Conservation (phyloP, 306 rosid genomes). For the Crotalaria pallida region DNA sequence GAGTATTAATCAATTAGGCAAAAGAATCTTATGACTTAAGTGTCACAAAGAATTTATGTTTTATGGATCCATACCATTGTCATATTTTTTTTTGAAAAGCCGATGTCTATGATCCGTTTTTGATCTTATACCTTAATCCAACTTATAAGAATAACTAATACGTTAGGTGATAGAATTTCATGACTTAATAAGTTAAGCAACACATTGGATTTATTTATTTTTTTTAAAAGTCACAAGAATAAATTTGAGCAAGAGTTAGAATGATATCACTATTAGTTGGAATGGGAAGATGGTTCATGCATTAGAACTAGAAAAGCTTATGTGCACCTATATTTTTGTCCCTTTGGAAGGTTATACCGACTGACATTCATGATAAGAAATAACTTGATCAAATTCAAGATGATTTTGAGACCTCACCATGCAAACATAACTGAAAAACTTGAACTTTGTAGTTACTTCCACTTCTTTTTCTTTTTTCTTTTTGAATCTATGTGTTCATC, state of each 20-base stretch:
- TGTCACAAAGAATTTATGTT: no score
- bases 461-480: not conserved
- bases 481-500: not conserved
- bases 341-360: slow-evolving; percentile 30
- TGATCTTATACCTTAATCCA: no score
- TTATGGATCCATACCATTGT: no score
- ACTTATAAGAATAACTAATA: no score
- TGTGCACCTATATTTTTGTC: slow-evolving; percentile 40
- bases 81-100: no score
- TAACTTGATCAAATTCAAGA: slow-evolving; percentile 36
- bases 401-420: slow-evolving; percentile 73
- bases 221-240: slow-evolving; percentile 5
- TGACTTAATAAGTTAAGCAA: no score
- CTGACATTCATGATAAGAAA: slow-evolving; percentile 58
- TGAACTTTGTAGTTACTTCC: slow-evolving; percentile 27
- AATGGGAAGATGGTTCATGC: slow-evolving; percentile 40
- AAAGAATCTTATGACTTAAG: no score
- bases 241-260: not conserved
- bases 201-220: no score
- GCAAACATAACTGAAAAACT: slow-evolving; percentile 32
- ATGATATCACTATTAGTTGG: slow-evolving; percentile 9
- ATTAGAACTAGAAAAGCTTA: slow-evolving; percentile 35
- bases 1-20: no score
- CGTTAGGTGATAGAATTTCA: no score
- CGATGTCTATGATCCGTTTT: no score